Evolutionary conservation across 2,329 filamentous ascomycete species (phyloP).

Genomic region (Fusarium coicis): DNA sequence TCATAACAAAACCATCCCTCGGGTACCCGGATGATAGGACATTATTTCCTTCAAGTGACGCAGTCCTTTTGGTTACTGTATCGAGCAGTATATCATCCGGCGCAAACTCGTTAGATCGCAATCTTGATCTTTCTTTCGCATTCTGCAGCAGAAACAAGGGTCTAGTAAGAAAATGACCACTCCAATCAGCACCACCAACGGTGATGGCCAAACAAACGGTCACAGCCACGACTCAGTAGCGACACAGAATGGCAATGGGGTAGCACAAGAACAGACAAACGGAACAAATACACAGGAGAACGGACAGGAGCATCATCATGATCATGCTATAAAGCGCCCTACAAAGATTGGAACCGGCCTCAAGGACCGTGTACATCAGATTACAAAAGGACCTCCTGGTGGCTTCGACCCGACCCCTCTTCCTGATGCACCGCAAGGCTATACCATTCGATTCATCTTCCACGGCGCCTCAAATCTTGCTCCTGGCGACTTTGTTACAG

Average conservation of each 20-base stretch:
- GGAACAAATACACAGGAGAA: neutral
- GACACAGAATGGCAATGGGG: slow-evolving; percentile 9
- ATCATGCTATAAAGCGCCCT: slow-evolving; percentile 15
- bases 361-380: slow-evolving; percentile 41
- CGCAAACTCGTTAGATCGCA: slow-evolving; percentile 18
- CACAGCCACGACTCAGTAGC: slow-evolving; percentile 6
- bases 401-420: slow-evolving; percentile 85
- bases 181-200: slow-evolving; percentile 22
- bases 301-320: slow-evolving; percentile 11
- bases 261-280: slow-evolving; percentile 9
- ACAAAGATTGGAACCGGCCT: slow-evolving; percentile 31
- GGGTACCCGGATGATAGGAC: slow-evolving; percentile 1
- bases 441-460: slow-evolving; percentile 86
- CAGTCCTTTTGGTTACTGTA: neutral
- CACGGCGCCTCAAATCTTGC: slow-evolving; percentile 84
- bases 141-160: slow-evolving; percentile 6
- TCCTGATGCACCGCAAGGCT: slow-evolving; percentile 78
- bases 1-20: neutral
- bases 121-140: slow-evolving; percentile 6
- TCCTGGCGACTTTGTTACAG: slow-evolving; percentile 79
- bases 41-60: slow-evolving; percentile 1
- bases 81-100: neutral
- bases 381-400: slow-evolving; percentile 67
- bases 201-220: slow-evolving; percentile 18
- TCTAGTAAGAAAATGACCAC: slow-evolving; percentile 22